Base-by-base conservation (phyloP, 2,329 filamentous ascomycete species). In the Claviceps sp. region DNA sequence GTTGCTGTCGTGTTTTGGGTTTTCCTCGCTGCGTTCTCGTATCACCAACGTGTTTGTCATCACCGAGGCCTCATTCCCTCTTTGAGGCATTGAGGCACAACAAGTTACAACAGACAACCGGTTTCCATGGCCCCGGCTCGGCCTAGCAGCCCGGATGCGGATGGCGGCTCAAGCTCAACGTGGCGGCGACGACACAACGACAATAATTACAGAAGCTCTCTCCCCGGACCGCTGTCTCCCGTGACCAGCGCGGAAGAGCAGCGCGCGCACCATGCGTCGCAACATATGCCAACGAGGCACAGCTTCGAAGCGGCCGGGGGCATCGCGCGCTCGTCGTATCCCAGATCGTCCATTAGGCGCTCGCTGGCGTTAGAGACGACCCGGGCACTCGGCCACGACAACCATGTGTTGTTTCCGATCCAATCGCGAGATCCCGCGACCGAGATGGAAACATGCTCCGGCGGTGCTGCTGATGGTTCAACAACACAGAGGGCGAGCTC, bases 101-200 rank as follows among this genome's bases (percentile, higher is more conserved):
- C 39, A n/a, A n/a, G n/a, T n/a, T n/a, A n/a, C n/a, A 40, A 4
- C 16, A 22, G 48, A 52, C 50, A 49, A 58, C 17, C n/a, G n/a
- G n/a, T n/a, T n/a, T n/a, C n/a, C 48, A 66, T 66, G 64, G 57
- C 59, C 54, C 56, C 57, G 14, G 42, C 39, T 39, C 45, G 22
- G 38, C 46, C 46, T 23, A 38, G 34, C 36, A 56, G 61, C 57
- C 60, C 54, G 47, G 57, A 29, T 26, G n/a, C 54, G 47, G 57
- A 29, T 26, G n/a, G 45, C 37, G 50, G 37, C 46, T 17, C 38
- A 16, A 16, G 11, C 20, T 13, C 42, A 26, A 49, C 55, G 56
- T 51, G 54, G 17, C 45, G 50, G 36, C 53, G 52, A 52, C 52
- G 53, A 44, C 45, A 50, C 42, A 26, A 49, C 46, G 42, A 55